Evolutionary conservation across 2,329 filamentous ascomycete genomes (phyloP), one percentile per base, ranked within the genome.

Genomic region (Chaetomium olivaceum): DNA sequence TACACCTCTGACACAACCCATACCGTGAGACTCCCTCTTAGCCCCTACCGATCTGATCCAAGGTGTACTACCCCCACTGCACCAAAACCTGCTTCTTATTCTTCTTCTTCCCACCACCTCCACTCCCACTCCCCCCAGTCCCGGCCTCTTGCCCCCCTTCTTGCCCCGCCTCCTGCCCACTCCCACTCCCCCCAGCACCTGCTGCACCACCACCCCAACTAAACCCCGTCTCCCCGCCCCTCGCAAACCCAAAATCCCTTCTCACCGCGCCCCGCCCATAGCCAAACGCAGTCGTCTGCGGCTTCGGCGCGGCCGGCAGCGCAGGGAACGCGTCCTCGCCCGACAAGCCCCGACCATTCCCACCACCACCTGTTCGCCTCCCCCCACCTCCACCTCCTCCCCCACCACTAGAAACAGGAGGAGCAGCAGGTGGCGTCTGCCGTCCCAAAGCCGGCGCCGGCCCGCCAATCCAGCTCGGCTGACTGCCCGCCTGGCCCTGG

Each of bases 261-360:
- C 85, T 79, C 19, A 89, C 85, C 36, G 80, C 76, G 4, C 86
- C 79, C 4, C 79, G 76, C 1, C 86, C 86, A 70, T 88, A 88
- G 2, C 85, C 85, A 62, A 88, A 87, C 54, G 89, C 86, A 0
- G 85, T 87, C 1, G 85, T 87, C 51, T 81, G 80, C 3, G 85
- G 85, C 73, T 89, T 97, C 0, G 91, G 85, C 1, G 92, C 93
- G 0, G 88, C 83, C 0, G 93, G 93, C 0, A 97, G 83, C 1
- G 92, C 89, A 0, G 93, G 94, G 77, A 97, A 97, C 0, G 88
- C 87, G 68, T 93, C 89, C 54, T 79, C 78, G 56, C 76, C 77
- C 2, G 46, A 33, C 8, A 27, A 14, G 4, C 48, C 39, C 36
- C 43, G 27, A 21, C 46, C 58, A 48, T 19, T 11, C 3, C 48